Percentiles rank a stretch among this genome's conserved stretches.
phyloP scores from a whole-genome alignment of 2,329 filamentous ascomycete genomes.

The Hymenoscyphus salicellus region DNA sequence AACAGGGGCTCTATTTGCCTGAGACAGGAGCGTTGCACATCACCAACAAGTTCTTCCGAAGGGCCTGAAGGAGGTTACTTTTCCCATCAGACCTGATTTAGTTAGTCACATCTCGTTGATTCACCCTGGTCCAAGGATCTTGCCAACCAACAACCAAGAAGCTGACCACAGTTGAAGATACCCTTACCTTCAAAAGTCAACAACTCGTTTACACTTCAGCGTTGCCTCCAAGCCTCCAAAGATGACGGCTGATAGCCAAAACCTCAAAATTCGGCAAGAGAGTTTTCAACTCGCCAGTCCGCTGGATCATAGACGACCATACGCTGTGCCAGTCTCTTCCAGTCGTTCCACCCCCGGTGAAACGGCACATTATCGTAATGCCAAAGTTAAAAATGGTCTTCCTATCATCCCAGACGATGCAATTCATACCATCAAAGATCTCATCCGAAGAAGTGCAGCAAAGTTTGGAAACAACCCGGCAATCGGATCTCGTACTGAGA shows the following conservation, averaged over 20 bases:
- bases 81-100: too few species aligned
- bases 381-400: not conserved
- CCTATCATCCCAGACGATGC: not conserved
- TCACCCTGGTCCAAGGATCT: too few species aligned
- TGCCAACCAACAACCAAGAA: too few species aligned
- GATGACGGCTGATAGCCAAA: not conserved
- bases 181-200: not conserved
- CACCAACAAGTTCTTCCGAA: not conserved
- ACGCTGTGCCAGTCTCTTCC: not conserved
- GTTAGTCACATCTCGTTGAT: too few species aligned
- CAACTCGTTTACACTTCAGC: not conserved
- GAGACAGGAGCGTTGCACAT: not conserved
- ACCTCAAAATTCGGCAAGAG: not conserved
- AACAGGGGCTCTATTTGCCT: not conserved
- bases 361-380: not conserved
- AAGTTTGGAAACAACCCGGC: constrained; percentile 3
- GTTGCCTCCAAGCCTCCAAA: not conserved
- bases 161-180: too few species aligned
- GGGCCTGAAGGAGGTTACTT: too few species aligned
- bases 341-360: not conserved
- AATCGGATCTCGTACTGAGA: constrained; percentile 1
- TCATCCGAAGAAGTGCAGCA: not conserved
- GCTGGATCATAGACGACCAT: not conserved
- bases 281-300: not conserved
- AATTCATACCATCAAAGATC: not conserved